phyloP scores from a whole-genome alignment of 495 filamentous ascomycete genomes.

The Trichocladium antarcticum region DNA sequence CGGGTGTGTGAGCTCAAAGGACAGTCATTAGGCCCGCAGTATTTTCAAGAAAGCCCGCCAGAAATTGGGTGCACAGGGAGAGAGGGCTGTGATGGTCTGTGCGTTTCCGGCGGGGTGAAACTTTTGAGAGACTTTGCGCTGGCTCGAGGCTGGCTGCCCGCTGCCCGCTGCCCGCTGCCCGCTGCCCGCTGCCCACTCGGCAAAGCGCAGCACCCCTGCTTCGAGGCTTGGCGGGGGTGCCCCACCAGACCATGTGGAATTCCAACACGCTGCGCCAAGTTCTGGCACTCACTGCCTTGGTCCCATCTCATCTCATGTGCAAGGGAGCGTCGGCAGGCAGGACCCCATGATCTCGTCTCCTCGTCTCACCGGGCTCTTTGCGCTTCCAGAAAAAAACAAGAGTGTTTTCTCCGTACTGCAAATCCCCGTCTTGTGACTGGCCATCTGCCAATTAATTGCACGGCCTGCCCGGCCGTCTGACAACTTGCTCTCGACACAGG shows the following conservation, averaged over 20 bases:
- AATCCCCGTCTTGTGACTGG: too few species aligned
- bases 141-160: too few species aligned
- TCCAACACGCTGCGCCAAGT: too few species aligned
- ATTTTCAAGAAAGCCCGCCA: constrained; percentile 19
- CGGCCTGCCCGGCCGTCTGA: too few species aligned
- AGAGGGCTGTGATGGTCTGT: constrained; percentile 24
- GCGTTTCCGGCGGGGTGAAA: constrained; percentile 5
- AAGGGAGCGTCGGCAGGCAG: constrained; percentile 9
- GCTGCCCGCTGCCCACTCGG: too few species aligned
- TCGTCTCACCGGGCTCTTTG: not conserved
- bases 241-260: constrained; percentile 1
- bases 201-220: not conserved
- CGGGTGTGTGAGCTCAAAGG: constrained; percentile 12
- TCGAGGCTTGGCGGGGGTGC: not conserved
- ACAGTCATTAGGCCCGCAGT: constrained; percentile 21
- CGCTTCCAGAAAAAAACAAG: too few species aligned
- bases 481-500: too few species aligned
- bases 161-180: too few species aligned
- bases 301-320: too few species aligned
- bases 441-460: too few species aligned
- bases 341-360: not conserved
- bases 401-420: too few species aligned
- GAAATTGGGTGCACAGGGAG: constrained; percentile 19
- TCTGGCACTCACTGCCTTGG: too few species aligned
- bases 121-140: not conserved